These are phyloP conservation scores for Podila verticillata DNA, from an alignment of 192 early-diverging fungal species.

Conservation along the genomic window DNA sequence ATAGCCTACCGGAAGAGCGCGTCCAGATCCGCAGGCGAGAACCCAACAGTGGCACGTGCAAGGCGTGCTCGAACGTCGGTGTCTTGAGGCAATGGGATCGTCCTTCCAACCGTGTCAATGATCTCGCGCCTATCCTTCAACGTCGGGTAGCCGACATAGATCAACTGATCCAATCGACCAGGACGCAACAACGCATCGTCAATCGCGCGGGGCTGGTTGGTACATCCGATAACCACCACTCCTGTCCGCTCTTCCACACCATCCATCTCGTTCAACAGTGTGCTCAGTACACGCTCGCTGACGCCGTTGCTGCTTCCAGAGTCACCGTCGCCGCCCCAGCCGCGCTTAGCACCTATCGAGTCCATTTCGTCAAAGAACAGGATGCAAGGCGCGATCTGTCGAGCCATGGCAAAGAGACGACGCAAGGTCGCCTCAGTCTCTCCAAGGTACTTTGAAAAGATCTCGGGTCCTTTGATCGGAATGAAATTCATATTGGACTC, in stretches of 20 bases:
- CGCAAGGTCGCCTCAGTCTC: conserved; percentile 88
- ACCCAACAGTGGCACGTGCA: conserved; percentile 68
- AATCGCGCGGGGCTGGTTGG: conserved; percentile 86
- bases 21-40: conserved; percentile 82
- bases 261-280: conserved; percentile 98
- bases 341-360: conserved; percentile 85
- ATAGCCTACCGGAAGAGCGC: conserved; percentile 61
- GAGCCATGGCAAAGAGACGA: conserved; percentile 85
- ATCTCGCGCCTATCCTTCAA: conserved; percentile 74
- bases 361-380: conserved; percentile 97
- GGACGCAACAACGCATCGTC: conserved; percentile 87
- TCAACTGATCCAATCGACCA: conserved; percentile 87
- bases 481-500: conserved; percentile 87
- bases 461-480: conserved; percentile 81
- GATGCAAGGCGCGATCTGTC: conserved; percentile 87
- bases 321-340: conserved; percentile 57
- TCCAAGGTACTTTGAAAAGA: conserved; percentile 97
- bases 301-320: conserved; percentile 77
- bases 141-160: conserved; percentile 74
- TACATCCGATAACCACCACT: conserved; percentile 92
- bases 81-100: conserved; percentile 65
- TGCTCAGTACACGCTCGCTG: conserved; percentile 90
- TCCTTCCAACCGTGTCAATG: conserved; percentile 66
- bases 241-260: conserved; percentile 87
- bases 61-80: conserved; percentile 56